These are phyloP conservation scores for Neurospora sp. DNA, from an alignment of 495 filamentous ascomycete genomes.

Conservation along the genomic window DNA sequence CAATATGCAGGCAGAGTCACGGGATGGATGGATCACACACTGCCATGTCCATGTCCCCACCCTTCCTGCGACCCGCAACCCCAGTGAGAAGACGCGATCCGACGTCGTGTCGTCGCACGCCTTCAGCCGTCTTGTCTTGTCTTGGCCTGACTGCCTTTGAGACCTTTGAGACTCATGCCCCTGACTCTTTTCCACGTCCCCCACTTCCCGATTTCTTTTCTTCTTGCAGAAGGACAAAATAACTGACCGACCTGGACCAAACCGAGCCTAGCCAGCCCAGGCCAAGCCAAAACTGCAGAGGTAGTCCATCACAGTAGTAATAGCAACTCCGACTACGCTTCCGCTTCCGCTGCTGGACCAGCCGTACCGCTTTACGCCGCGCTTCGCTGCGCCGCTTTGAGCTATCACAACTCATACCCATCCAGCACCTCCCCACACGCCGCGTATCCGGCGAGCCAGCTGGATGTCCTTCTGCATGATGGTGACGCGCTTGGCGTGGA, in stretches of 20 bases:
- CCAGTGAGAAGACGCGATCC: neutral
- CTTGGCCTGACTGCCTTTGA: neutral
- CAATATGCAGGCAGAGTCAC: neutral
- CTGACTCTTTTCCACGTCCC: neutral
- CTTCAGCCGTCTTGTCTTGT: neutral
- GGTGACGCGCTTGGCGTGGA: constrained; percentile 92
- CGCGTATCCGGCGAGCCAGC: constrained; percentile 72
- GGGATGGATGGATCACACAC: neutral
- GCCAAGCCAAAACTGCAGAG: neutral
- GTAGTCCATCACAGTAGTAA: neutral
- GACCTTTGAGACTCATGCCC: neutral
- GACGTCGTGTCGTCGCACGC: neutral
- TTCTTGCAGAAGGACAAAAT: neutral
- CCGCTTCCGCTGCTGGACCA: neutral
- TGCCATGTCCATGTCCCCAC: neutral
- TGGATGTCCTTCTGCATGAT: constrained; percentile 98
- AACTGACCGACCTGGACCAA: neutral
- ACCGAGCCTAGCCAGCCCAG: neutral
- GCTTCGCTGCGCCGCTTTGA: neutral
- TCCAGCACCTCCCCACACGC: constrained; percentile 42
- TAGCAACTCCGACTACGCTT: neutral
- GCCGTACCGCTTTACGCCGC: neutral
- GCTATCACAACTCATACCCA: constrained; percentile 11
- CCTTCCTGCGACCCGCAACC: neutral
- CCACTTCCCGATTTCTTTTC: neutral